Base-by-base conservation (phyloP, 352 stramenopile genomes). In the Phytopythium oedochilum region DNA sequence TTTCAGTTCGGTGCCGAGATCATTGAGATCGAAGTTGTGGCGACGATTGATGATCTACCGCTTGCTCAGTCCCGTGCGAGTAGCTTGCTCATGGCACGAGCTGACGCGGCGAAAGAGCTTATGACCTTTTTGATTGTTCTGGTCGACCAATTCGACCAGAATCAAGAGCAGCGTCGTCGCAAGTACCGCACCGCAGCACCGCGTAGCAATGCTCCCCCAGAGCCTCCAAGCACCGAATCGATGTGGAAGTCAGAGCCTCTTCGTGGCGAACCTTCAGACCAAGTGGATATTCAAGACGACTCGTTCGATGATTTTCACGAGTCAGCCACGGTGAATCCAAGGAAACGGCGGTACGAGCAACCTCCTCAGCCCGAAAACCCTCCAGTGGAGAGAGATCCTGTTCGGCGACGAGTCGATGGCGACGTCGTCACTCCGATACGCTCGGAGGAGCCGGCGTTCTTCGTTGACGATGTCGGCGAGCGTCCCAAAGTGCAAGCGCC, bases 401-500 rank as follows among this genome's bases (percentile, higher is more conserved):
- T 25, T 34, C 49, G 49, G 49, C 20, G 49, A 22, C 49, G 49
- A 35, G 36, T 45, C 6, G 49, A 55, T n/a, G 15, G 11, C 1
- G 48, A 31, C 12, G 2, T 23, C 25, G 32, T 31, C 14, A 26
- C n/a, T 7, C n/a, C 44, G 45, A 32, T 23, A 11, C 43, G 45
- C 12, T 14, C 45, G 42, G 25, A 56, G 29, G 51, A 22, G 7
- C 48, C 74, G 5, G 15, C 48, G 3, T 86, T 86, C 55, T 63
- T 82, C 54, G 64, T 78, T 7, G 82, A 92, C 46, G 58, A 67
- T 31, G 73, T 69, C 7, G 82, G 82, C 8, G 70, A 76, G 28
- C 36, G 55, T 14, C 70, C 52, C 23, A 43, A 60, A 28, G 25
- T 48, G 3, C 55, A 55, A 20, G 35, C 60, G 18, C 72, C 67